A percentile compares a stretch with the other conserved stretches of the same genome.
These are phyloP conservation scores for Colletotrichum tabaci DNA, from an alignment of 2,329 filamentous ascomycete species.

Conservation along the genomic window DNA sequence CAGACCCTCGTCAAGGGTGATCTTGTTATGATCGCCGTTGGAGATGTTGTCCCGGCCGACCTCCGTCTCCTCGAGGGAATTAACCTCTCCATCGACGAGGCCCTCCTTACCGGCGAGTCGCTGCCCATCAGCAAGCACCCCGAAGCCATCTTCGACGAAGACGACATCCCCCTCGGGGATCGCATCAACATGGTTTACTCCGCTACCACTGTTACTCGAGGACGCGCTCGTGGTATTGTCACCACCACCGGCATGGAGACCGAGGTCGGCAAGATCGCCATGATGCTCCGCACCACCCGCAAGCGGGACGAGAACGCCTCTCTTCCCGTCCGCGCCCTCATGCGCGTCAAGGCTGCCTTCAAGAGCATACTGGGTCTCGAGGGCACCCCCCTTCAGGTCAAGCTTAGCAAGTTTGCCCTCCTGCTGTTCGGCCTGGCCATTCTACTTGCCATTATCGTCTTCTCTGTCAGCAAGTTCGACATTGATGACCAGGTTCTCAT, in stretches of 20 bases:
- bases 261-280: constrained; percentile 83
- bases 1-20: constrained; percentile 76
- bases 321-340: constrained; percentile 58
- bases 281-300: constrained; percentile 73
- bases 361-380: constrained; percentile 74
- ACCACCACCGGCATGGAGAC: constrained; percentile 81
- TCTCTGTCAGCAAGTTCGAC: constrained; percentile 69
- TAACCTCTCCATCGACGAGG: constrained; percentile 84
- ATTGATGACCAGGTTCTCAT: constrained; percentile 71
- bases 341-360: constrained; percentile 57
- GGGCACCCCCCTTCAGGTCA: constrained; percentile 88
- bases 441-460: constrained; percentile 73
- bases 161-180: constrained; percentile 75
- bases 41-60: constrained; percentile 80
- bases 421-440: constrained; percentile 82
- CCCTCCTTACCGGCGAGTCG: constrained; percentile 81
- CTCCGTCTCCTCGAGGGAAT: constrained; percentile 75
- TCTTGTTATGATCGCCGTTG: constrained; percentile 72
- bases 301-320: constrained; percentile 62
- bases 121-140: constrained; percentile 77
- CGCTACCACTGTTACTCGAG: constrained; percentile 80
- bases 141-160: constrained; percentile 67
- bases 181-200: constrained; percentile 80
- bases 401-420: constrained; percentile 87
- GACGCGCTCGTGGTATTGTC: constrained; percentile 78